Conservation (phyloP, 2,329 filamentous ascomycete species). For the Geosmithia morbida region DNA sequence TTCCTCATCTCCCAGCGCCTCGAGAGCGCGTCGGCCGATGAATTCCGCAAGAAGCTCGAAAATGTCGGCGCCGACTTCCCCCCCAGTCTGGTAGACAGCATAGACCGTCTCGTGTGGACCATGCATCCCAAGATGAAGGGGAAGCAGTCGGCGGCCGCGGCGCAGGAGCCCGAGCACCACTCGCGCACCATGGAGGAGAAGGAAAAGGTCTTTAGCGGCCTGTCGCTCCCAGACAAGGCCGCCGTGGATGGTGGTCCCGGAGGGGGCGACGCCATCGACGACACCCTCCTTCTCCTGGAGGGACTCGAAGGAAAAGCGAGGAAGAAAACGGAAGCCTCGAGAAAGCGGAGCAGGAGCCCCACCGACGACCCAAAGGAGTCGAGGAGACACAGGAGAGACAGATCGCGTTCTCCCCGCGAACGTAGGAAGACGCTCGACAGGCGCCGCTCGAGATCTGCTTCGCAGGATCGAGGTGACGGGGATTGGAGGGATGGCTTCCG, state of each 20-base stretch:
- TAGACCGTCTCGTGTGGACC: conserved; percentile 75
- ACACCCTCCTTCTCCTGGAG: conserved; percentile 87
- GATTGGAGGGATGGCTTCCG: conserved; percentile 25
- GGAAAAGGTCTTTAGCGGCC: conserved; percentile 76
- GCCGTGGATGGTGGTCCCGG: conserved; percentile 12
- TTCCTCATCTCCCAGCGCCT: conserved; percentile 87
- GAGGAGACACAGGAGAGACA: conserved; percentile 19
- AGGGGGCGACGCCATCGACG: conserved; percentile 60
- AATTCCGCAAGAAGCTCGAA: conserved; percentile 65
- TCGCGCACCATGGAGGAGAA: conserved; percentile 50
- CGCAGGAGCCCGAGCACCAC: conserved; percentile 21
- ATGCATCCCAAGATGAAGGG: conserved; percentile 84
- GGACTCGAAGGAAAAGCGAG: conserved; percentile 52
- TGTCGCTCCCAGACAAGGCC: conserved; percentile 72
- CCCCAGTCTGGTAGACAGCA: conserved; percentile 73
- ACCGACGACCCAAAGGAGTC: conserved; percentile 29
- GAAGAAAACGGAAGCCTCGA: conserved; percentile 17
- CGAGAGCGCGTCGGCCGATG: conserved; percentile 52
- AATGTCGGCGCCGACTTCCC: conserved; percentile 73
- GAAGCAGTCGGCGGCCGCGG: conserved; percentile 20
- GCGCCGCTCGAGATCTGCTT: conserved; percentile 21
- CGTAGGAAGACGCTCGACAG: conserved; percentile 16
- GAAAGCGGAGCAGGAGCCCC: conserved; percentile 47
- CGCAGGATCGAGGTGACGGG: conserved; percentile 25
- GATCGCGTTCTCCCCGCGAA: conserved; percentile 25